These are phyloP conservation scores for Ascochyta rabiei DNA, from an alignment of 2,329 filamentous ascomycete genomes.

Conservation along the genomic window DNA sequence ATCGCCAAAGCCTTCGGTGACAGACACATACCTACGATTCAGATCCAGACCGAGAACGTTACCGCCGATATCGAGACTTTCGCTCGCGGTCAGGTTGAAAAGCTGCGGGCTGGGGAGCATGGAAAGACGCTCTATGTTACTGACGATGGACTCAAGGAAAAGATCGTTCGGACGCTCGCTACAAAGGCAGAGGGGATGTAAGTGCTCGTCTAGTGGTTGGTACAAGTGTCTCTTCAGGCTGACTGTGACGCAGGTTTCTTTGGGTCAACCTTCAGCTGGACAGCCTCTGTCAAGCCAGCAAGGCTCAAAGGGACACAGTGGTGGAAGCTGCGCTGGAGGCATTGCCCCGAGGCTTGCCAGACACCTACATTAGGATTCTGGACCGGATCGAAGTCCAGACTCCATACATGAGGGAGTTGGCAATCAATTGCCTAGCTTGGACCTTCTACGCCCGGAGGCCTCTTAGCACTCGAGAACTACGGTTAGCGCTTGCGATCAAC, in stretches of 20 bases:
- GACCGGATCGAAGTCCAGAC: constrained; percentile 22
- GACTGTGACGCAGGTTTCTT: constrained; percentile 22
- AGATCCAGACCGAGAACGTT: constrained; percentile 24
- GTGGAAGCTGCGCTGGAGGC: constrained; percentile 21
- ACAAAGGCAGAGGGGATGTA: constrained; percentile 30
- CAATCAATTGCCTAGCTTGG: constrained; percentile 25
- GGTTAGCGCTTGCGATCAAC: constrained; percentile 16
- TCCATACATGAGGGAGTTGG: constrained; percentile 22
- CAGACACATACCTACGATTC: constrained; percentile 23
- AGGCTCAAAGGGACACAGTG: constrained; percentile 11
- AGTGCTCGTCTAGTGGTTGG: background rate
- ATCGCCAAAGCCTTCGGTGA: constrained; percentile 24
- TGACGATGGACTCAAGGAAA: constrained; percentile 18
- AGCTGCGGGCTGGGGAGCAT: constrained; percentile 20
- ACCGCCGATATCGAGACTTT: constrained; percentile 23
- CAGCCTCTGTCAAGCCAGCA: constrained; percentile 22
- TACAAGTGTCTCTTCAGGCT: background rate
- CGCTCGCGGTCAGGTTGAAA: constrained; percentile 17
- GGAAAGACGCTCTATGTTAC: constrained; percentile 25
- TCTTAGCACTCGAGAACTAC: constrained; percentile 22
- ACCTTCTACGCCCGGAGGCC: constrained; percentile 22
- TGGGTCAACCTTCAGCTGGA: constrained; percentile 31
- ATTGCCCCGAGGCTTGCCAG: constrained; percentile 20
- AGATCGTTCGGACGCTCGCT: constrained; percentile 19
- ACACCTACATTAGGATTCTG: constrained; percentile 27